Evolutionary conservation across 2,329 filamentous ascomycete genomes (phyloP).

Genomic region (Fusarium humuli): DNA sequence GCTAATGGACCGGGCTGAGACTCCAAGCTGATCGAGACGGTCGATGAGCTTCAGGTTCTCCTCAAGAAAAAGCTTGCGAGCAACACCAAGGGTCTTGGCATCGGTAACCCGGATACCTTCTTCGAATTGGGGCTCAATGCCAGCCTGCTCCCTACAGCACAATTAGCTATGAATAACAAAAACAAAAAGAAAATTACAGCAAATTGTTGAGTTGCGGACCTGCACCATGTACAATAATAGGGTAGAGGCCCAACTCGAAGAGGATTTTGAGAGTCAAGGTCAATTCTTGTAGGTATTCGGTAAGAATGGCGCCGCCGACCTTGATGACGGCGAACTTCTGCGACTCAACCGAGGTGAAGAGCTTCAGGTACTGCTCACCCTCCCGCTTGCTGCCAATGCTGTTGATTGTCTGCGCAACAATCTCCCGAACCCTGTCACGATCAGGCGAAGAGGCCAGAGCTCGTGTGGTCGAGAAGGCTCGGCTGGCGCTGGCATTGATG

Average conservation of each 20-base stretch:
- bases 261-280: slow-evolving; percentile 91
- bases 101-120: slow-evolving; percentile 97
- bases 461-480: slow-evolving; percentile 45
- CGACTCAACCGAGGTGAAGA: slow-evolving; percentile 95
- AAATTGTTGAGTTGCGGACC: slow-evolving; percentile 56
- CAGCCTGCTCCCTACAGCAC: slow-evolving; percentile 91
- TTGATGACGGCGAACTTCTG: slow-evolving; percentile 99
- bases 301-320: slow-evolving; percentile 95
- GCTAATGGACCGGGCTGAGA: slow-evolving; percentile 88
- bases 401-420: slow-evolving; percentile 74
- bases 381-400: slow-evolving; percentile 97
- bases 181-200: no score
- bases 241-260: slow-evolving; percentile 93
- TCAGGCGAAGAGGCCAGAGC: slow-evolving; percentile 34
- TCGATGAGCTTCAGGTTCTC: slow-evolving; percentile 85
- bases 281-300: slow-evolving; percentile 91
- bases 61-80: slow-evolving; percentile 91
- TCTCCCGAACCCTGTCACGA: slow-evolving; percentile 51
- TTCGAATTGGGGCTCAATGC: slow-evolving; percentile 94
- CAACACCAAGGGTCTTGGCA: slow-evolving; percentile 91
- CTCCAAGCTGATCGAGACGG: slow-evolving; percentile 88
- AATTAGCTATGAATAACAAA: no score
- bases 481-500: slow-evolving; percentile 38
- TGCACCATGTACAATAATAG: slow-evolving; percentile 94
- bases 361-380: slow-evolving; percentile 96